Evolutionary conservation across 371 early-diverging fungal species (phyloP), one percentile per base, ranked within the genome.

Genomic region (Rhizomucor pusillus): DNA sequence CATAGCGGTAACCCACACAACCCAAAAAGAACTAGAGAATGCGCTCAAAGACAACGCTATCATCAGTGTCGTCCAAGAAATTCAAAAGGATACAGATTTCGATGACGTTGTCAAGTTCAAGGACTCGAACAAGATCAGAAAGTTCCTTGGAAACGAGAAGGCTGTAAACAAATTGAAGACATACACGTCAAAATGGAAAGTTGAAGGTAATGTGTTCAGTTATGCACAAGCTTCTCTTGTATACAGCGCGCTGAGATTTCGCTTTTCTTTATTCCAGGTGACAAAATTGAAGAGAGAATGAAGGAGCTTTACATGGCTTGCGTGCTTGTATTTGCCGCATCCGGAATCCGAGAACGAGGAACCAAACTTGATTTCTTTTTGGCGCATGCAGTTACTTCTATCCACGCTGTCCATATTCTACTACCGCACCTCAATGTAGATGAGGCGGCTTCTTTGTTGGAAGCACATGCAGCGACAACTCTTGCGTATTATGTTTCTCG

Each of bases 361-460:
- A 49, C 60, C 37, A 61, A 64, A 25, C 50, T 71, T 14, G 77
- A 77, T 45, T 80, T 80, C 58, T 73, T 77, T 48, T 54, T 76
- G 37, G 76, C 82, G 75, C 85, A 85, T 49, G 67, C 72, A 12
- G 43, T 84, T 43, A 84, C 84, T 0, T 80, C 82, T 5, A 57
- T 67, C 4, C 71, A 74, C 33, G 82, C 84, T 37, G 19, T 82
- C 9, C 80, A 82, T 35, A 66, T 71, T 3, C 53, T 51, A 7
- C 33, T 84, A 16, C 53, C 69, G 0, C 37, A 47, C 24, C 18
- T 76, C 4, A 37, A 60, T 0, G 65, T 73, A 20, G 58, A 62
- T 2, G 72, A 84, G 45, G 60, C 71, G 19, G 67, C 63, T 2
- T 47, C 52, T 6, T 50, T 81, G 9, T 54, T 85, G 12, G 69